phyloP scores from a whole-genome alignment of 257 asterid species.

The Primulina huaijiensis region DNA sequence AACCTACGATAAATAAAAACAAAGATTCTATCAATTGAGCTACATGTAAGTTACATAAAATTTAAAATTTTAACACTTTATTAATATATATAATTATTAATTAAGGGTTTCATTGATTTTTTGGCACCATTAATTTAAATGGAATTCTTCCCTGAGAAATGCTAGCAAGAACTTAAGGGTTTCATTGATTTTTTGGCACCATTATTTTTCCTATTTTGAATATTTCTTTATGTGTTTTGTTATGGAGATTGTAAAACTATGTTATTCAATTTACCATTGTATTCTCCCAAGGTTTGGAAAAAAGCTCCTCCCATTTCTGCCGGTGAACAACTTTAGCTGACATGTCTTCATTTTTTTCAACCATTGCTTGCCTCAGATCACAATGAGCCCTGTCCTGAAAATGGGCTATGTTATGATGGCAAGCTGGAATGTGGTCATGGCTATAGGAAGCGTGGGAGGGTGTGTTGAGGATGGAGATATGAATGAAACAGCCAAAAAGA shows the following conservation, averaged over 20 bases:
- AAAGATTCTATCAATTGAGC: too few species aligned
- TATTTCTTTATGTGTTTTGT: background rate
- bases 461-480: constrained; percentile 77
- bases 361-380: constrained; percentile 45
- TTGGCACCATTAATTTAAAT: constrained; percentile 8
- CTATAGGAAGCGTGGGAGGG: constrained; percentile 55
- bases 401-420: constrained; percentile 79
- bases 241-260: background rate
- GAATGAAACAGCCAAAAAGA: constrained; percentile 50
- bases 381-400: constrained; percentile 76
- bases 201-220: background rate
- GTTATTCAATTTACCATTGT: background rate
- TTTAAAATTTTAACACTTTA: too few species aligned
- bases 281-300: background rate
- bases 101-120: background rate
- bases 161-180: background rate
- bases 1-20: too few species aligned
- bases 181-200: background rate
- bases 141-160: background rate
- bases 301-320: constrained; percentile 3
- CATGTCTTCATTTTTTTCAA: constrained; percentile 17
- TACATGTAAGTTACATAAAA: fast-evolving
- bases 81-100: too few species aligned
- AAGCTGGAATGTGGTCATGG: constrained; percentile 67
- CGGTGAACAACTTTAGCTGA: background rate